These are phyloP conservation scores for Austroboletus olivaceoglutinosus DNA, from an alignment of 1,284 basidiomycete genomes.

Conservation along the genomic window DNA sequence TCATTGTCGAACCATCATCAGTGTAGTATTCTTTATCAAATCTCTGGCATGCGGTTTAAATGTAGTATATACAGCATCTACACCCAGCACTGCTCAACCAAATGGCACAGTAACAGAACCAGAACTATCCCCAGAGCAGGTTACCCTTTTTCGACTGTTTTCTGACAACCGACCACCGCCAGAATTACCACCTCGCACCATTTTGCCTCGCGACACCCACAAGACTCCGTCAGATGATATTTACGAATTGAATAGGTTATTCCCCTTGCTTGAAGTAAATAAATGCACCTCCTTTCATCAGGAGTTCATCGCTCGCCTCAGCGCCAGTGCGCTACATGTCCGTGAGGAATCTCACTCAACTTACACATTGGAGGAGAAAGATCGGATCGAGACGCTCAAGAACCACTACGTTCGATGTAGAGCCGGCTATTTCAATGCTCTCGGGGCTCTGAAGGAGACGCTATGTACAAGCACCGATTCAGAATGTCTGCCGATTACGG, in stretches of 20 bases:
- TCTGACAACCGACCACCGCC: not conserved
- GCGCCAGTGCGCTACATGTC: not conserved
- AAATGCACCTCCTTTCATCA: not conserved
- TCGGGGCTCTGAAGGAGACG: not conserved
- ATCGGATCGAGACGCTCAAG: not conserved
- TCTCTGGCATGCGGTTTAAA: too few species aligned
- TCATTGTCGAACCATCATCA: too few species aligned
- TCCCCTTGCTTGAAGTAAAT: not conserved
- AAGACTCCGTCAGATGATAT: not conserved
- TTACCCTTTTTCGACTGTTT: not conserved
- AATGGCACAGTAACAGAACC: not conserved
- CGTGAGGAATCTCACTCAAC: not conserved
- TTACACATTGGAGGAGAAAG: not conserved
- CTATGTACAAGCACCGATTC: not conserved
- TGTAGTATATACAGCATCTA: too few species aligned
- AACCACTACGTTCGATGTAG: not conserved
- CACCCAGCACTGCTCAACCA: too few species aligned
- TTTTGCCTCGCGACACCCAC: not conserved
- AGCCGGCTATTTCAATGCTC: not conserved
- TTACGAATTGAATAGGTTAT: not conserved
- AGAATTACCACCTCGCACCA: not conserved
- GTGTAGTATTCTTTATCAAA: too few species aligned
- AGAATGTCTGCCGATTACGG: constrained; percentile 30
- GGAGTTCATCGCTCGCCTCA: not conserved
- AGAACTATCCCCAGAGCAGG: not conserved